Evolutionary conservation across 2,329 filamentous ascomycete species (phyloP).

Genomic region (Metarhizium rileyi): DNA sequence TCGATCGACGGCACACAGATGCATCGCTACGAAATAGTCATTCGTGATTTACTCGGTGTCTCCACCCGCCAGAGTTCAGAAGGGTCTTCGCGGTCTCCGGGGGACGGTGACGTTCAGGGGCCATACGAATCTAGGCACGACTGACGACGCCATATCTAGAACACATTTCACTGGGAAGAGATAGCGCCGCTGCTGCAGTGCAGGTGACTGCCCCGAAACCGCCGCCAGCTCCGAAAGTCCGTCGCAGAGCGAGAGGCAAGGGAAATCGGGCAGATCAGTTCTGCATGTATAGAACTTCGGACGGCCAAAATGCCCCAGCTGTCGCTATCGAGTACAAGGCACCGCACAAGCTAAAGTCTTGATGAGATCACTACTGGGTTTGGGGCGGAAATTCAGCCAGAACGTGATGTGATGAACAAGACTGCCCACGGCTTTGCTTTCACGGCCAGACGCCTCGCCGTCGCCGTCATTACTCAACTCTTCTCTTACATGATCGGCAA

Average conservation of each 20-base stretch:
- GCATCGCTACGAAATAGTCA: conserved; percentile 14
- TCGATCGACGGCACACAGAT: conserved; percentile 19
- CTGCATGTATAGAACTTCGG: conserved; percentile 11
- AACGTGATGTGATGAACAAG: conserved; percentile 22
- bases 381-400: conserved; percentile 21
- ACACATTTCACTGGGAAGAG: conserved; percentile 12
- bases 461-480: conserved; percentile 28
- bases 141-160: conserved; percentile 16
- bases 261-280: conserved; percentile 24
- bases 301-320: not conserved
- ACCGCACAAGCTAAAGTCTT: conserved; percentile 25
- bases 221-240: not conserved
- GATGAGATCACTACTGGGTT: conserved; percentile 25
- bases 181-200: not conserved
- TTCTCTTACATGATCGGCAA: conserved; percentile 30
- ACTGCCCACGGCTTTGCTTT: conserved; percentile 21
- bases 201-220: not conserved
- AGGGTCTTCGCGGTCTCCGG: conserved; percentile 18
- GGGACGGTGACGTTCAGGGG: conserved; percentile 27
- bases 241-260: conserved; percentile 15
- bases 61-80: no score
- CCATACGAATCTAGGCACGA: conserved; percentile 22
- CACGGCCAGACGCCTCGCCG: conserved; percentile 18
- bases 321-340: conserved; percentile 29
- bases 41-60: no score